Base-by-base conservation (phyloP, 2,329 filamentous ascomycete genomes). In the Paecilomyces niveus region DNA sequence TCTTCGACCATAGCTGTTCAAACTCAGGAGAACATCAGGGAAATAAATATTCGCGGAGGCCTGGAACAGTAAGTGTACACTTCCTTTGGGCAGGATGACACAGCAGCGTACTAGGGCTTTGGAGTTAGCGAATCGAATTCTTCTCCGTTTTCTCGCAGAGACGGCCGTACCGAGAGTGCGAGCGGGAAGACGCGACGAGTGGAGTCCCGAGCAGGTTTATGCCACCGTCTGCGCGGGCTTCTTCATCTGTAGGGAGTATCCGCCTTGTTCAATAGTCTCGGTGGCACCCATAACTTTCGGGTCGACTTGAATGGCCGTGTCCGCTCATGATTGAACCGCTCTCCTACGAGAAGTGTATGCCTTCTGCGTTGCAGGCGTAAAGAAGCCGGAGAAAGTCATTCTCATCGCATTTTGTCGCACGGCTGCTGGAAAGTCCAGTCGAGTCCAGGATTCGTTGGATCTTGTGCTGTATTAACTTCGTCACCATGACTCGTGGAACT, bases 331-430 rank as follows among this genome's bases (percentile, higher is more conserved):
- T 39, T 7, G n/a, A 45, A 18, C 7, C n/a, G 15, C 6, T 45
- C n/a, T n/a, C 15, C n/a, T 45, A 45, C 15, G 39, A 45, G 39
- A 45, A 45, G n/a, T 45, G 39, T 18, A 45, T 45, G n/a, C 39
- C 39, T 45, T 45, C 39, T 18, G 39, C 39, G 39, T 45, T 45
- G 39, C 39, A 94, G 0, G 88, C 87, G 67, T 80, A 82, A 55
- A 94, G 74, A 59, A 95, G 74, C 62, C 85, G 85, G 68, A 96
- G 75, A 68, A 96, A 96, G 67, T 95, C 91, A 53, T 88, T 91
- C 76, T 96, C 90, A 66, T 95, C 90, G 67, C 90, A 92, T 77
- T 92, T 85, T 55, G 89, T 82, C 5, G 90, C 83, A 63, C 92
- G 80, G 76, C 88, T 89, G 61, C 93, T 89, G 0, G 86, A 85